Evolutionary conservation across 2,329 filamentous ascomycete genomes (phyloP).

Genomic region (Fusarium tuaranense): DNA sequence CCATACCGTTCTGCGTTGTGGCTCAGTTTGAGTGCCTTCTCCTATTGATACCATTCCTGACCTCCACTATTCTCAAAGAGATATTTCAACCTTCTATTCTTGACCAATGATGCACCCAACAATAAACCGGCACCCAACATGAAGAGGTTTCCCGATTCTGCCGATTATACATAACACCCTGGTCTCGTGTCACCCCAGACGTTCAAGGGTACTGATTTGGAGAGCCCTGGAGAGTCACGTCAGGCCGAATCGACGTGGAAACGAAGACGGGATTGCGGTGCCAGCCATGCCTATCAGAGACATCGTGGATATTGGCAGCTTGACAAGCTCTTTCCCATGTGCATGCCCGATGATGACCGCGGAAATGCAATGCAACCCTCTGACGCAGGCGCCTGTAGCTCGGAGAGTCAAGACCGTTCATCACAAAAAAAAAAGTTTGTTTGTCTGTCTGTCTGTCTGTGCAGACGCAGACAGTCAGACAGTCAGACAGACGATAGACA

Average conservation of each 20-base stretch:
- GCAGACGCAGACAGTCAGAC: slow-evolving; percentile 1
- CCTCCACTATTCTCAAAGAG: neutral
- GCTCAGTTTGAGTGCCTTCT: slow-evolving; percentile 13
- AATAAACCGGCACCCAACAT: neutral
- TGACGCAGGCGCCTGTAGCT: slow-evolving; percentile 14
- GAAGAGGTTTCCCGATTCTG: slow-evolving; percentile 5
- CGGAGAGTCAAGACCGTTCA: neutral
- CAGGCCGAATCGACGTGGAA: slow-evolving; percentile 2
- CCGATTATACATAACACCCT: neutral
- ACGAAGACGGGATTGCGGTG: slow-evolving; percentile 3
- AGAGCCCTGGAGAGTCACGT: slow-evolving; percentile 19
- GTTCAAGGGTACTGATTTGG: slow-evolving; percentile 11
- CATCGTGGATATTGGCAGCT: slow-evolving; percentile 1
- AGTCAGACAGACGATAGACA: neutral
- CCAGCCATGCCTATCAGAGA: slow-evolving; percentile 4
- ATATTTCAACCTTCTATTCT: neutral
- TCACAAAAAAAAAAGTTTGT: neutral
- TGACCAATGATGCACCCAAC: slow-evolving; percentile 4
- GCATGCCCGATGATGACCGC: slow-evolving; percentile 11
- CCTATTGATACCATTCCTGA: slow-evolving; percentile 35
- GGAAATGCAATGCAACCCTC: slow-evolving; percentile 34
- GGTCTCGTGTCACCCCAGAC: slow-evolving; percentile 1
- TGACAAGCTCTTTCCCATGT: slow-evolving; percentile 2
- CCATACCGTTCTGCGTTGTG: slow-evolving; percentile 20
- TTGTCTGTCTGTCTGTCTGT: neutral